Conservation (phyloP, 192 early-diverging fungal species). For the Coemansia sp. region DNA sequence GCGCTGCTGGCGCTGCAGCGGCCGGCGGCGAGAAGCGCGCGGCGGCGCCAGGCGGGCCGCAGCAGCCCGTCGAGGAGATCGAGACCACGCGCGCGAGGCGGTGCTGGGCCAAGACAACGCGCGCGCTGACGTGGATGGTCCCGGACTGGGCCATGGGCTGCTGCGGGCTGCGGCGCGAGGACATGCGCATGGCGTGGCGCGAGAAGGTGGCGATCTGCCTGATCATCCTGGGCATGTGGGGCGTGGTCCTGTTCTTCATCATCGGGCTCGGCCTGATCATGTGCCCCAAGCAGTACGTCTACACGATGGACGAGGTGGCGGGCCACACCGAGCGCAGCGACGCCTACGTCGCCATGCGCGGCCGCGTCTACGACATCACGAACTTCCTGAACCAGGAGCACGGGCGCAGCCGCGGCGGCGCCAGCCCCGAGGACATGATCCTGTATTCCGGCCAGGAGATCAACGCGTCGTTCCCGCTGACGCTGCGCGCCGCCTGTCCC, state of each 20-base stretch:
- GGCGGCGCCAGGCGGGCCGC: slow-evolving; percentile 57
- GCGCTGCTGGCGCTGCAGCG: not conserved
- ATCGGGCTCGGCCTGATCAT: slow-evolving; percentile 80
- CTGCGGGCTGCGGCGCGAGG: slow-evolving; percentile 77
- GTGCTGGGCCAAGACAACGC: slow-evolving; percentile 45
- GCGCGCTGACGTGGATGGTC: slow-evolving; percentile 31
- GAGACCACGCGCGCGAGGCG: slow-evolving; percentile 38
- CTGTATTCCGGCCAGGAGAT: slow-evolving; percentile 66
- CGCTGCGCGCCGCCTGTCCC: slow-evolving; percentile 60
- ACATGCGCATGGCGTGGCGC: slow-evolving; percentile 94
- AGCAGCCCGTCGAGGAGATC: slow-evolving; percentile 81
- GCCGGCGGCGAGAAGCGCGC: slow-evolving; percentile 7
- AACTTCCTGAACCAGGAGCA: slow-evolving; percentile 66
- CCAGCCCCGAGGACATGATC: slow-evolving; percentile 41
- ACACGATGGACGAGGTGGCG: slow-evolving; percentile 61
- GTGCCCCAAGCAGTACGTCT: slow-evolving; percentile 77
- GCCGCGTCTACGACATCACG: slow-evolving; percentile 70
- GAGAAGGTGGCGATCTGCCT: slow-evolving; percentile 88
- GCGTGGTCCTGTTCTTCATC: slow-evolving; percentile 83
- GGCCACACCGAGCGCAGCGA: slow-evolving; percentile 60
- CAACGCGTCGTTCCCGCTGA: slow-evolving; percentile 65
- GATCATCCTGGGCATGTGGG: slow-evolving; percentile 80
- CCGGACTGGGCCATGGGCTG: slow-evolving; percentile 45
- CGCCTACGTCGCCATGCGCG: slow-evolving; percentile 68
- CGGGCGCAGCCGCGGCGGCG: slow-evolving; percentile 49